Evolutionary conservation across 2,329 filamentous ascomycete genomes (phyloP).

Genomic region (Phaeomoniella chlamydospora): DNA sequence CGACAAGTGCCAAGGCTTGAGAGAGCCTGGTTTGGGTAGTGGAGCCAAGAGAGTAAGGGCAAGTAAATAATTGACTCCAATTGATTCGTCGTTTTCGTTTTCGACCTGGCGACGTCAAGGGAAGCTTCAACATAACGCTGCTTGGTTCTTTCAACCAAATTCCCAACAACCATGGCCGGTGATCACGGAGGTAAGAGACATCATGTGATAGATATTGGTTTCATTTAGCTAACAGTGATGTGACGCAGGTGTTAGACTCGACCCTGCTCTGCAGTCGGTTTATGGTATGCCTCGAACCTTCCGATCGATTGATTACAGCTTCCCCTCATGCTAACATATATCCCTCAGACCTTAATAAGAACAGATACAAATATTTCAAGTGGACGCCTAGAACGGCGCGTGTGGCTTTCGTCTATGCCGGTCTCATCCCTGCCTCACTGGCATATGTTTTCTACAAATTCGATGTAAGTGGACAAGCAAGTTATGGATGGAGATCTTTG

Average conservation of each 20-base stretch:
- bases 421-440: constrained; percentile 56
- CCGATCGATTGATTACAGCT: too few species aligned
- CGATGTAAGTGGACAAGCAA: constrained; percentile 57
- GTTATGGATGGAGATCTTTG: background rate
- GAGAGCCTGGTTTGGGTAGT: too few species aligned
- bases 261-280: constrained; percentile 33
- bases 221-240: too few species aligned
- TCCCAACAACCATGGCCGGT: constrained; percentile 31
- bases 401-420: constrained; percentile 63
- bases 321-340: constrained; percentile 5
- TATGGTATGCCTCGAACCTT: too few species aligned
- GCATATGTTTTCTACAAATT: constrained; percentile 62
- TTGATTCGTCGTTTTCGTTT: too few species aligned
- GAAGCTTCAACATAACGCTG: too few species aligned
- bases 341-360: constrained; percentile 53
- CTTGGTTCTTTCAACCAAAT: too few species aligned
- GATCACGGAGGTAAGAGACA: background rate
- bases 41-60: too few species aligned
- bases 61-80: too few species aligned
- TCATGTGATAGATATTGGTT: constrained; percentile 1
- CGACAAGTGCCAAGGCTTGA: too few species aligned
- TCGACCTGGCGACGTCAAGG: too few species aligned
- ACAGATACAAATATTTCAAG: constrained; percentile 88
- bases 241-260: constrained; percentile 20
- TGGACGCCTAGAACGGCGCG: constrained; percentile 76